Conservation (phyloP, 1,139 yeast genomes). For the Komagataea norvegica region DNA sequence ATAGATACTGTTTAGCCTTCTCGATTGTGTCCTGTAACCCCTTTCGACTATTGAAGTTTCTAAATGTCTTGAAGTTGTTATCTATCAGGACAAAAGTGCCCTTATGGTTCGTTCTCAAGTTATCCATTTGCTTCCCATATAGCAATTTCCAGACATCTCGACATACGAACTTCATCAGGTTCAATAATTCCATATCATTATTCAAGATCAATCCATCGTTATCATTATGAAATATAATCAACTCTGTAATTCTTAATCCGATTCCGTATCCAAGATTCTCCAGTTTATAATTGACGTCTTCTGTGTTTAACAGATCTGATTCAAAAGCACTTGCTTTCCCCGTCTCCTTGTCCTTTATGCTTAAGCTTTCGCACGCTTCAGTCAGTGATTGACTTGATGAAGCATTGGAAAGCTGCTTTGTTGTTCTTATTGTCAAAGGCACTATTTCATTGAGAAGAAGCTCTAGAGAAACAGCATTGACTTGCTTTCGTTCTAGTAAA, state of each 20-base stretch:
- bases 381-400: conserved; percentile 12
- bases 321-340: conserved; percentile 42
- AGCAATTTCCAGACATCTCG: conserved; percentile 84
- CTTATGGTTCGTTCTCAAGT: conserved; percentile 84
- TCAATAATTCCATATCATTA: conserved; percentile 54
- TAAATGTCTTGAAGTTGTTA: conserved; percentile 52
- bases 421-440: conserved; percentile 62
- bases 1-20: conserved; percentile 53
- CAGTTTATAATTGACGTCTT: conserved; percentile 55
- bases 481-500: conserved; percentile 28
- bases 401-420: conserved; percentile 34
- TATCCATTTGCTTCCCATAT: conserved; percentile 85
- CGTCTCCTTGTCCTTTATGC: conserved; percentile 29
- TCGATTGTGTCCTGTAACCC: conserved; percentile 45
- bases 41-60: conserved; percentile 47
- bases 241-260: conserved; percentile 71
- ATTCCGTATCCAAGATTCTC: conserved; percentile 69
- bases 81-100: conserved; percentile 81
- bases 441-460: conserved; percentile 69
- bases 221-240: conserved; percentile 56
- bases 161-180: conserved; percentile 87
- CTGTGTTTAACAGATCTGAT: conserved; percentile 35
- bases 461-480: conserved; percentile 50
- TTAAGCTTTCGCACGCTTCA: conserved; percentile 19
- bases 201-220: conserved; percentile 37